Evolutionary conservation across 805 yeast genomes (phyloP).

Genomic region (Suhomyces faveliae): DNA sequence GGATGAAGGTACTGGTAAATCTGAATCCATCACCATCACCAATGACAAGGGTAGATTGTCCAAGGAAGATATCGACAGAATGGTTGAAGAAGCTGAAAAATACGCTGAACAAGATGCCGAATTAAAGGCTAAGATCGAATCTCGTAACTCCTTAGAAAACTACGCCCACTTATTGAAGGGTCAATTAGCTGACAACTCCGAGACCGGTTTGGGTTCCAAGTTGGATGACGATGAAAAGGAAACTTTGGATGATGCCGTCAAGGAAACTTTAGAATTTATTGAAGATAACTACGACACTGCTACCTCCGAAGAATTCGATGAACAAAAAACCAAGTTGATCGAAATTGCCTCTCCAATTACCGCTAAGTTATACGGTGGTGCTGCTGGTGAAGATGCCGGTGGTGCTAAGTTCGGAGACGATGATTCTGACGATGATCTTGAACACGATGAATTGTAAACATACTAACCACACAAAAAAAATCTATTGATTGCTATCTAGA

Average conservation of each 20-base stretch:
- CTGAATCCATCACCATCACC: constrained; percentile 97
- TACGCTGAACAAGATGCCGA: constrained; percentile 51
- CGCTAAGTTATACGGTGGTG: constrained; percentile 64
- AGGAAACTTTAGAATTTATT: constrained; percentile 83
- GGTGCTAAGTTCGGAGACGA: constrained; percentile 41
- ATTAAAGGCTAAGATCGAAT: constrained; percentile 41
- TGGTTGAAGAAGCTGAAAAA: constrained; percentile 98
- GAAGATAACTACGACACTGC: constrained; percentile 86
- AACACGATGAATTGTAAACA: constrained; percentile 44
- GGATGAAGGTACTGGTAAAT: constrained; percentile 98
- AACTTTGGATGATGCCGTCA: constrained; percentile 79
- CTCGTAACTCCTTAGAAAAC: constrained; percentile 46
- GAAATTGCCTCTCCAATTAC: constrained; percentile 90
- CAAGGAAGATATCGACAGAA: constrained; percentile 94
- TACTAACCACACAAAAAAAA: neutral
- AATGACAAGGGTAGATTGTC: constrained; percentile 99
- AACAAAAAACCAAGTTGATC: constrained; percentile 79
- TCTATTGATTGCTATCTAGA: constrained; percentile 2
- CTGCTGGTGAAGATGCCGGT: constrained; percentile 44
- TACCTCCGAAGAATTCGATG: constrained; percentile 88
- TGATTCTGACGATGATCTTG: constrained; percentile 44
- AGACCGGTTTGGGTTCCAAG: constrained; percentile 63
- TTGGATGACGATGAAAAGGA: constrained; percentile 90
- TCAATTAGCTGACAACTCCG: constrained; percentile 40
- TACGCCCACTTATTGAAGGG: constrained; percentile 47